Base-by-base conservation (phyloP, 169 alveolate species). In the Babesia bigemina region DNA sequence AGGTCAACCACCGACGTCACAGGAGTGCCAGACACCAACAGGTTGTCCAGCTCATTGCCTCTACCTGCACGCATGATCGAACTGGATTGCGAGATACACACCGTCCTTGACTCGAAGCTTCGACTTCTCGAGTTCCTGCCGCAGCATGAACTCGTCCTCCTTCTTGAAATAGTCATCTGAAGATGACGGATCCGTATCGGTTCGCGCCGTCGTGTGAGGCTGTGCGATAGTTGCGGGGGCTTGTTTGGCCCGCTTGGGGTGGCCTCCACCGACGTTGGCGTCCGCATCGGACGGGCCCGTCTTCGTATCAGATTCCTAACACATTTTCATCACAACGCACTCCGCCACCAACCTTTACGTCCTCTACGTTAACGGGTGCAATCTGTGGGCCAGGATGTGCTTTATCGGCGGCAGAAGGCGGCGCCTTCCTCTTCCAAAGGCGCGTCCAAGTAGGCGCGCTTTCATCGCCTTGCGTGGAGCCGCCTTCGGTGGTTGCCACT, bases 111-210 rank as follows among this genome's bases (percentile, higher is more conserved):
- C n/a, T 7, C 85, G 71, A 21, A 75, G 49, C 58, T 52, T 59
- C 33, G 89, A 67, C 58, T 82, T 82, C 48, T 69, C 84, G 29
- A 75, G 71, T 56, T 62, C 81, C 59, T 90, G 95, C 63, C 84
- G 75, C 14, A 83, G 69, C 72, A 78, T 74, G 63, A 87, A 86
- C 21, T 90, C 76, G 13, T 74, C 78, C 36, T 79, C 91, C 62
- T 74, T 72, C 45, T 65, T 65, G 79, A 63, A 66, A 69, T 91
- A 90, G 39, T 87, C 76, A 39, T 88, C 93, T 29, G 79, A 81
- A 2, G 22, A 11, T 29, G 53, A 9, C 26, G 14, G 26, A 4
- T 57, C 47, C 2, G 47, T 56, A 50, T 91, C 59, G 24, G 79
- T 79, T 58, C 10, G 0, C 1, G 26, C 19, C 21, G 65, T 19